Evolutionary conservation across 1,139 yeast genomes (phyloP).

Genomic region (Debaryomycetaceae sp.): DNA sequence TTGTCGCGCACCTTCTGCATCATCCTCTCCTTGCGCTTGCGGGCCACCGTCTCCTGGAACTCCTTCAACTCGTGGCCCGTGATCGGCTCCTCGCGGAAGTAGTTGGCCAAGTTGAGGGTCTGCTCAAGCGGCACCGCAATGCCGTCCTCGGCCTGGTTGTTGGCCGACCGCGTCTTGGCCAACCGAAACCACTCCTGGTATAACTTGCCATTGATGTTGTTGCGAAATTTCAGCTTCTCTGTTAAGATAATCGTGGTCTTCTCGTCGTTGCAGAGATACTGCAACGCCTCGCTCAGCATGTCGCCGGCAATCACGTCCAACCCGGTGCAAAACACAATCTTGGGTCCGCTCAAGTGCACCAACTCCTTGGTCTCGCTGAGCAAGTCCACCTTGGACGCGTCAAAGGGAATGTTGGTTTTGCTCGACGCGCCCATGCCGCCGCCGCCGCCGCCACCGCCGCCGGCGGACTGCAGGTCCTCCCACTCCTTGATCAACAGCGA

Average conservation of each 20-base stretch:
- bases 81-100: conserved; percentile 46
- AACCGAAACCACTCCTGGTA: conserved; percentile 55
- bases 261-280: conserved; percentile 57
- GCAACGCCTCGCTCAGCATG: conserved; percentile 52
- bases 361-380: conserved; percentile 56
- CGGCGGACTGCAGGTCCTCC: conserved; percentile 46
- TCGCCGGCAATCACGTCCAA: conserved; percentile 66
- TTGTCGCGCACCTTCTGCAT: conserved; percentile 53
- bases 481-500: conserved; percentile 73
- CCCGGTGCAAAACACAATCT: conserved; percentile 79
- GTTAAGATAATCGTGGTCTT: conserved; percentile 71
- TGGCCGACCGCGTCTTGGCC: conserved; percentile 34
- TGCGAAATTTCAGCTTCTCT: conserved; percentile 44
- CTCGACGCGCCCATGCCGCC: conserved; percentile 14
- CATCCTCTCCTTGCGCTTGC: conserved; percentile 41
- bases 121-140: conserved; percentile 50
- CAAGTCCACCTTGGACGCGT: conserved; percentile 58
- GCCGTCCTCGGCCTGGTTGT: conserved; percentile 46
- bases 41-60: conserved; percentile 43
- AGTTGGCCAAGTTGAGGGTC: conserved; percentile 25
- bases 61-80: conserved; percentile 45
- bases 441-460: conserved; percentile 8
- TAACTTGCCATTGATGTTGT: conserved; percentile 32
- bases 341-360: conserved; percentile 58
- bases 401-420: conserved; percentile 69